A percentile compares a stretch with the other conserved stretches of the same genome.
phyloP scores from a whole-genome alignment of 352 stramenopile species.

The Phytopythium sindhum region DNA sequence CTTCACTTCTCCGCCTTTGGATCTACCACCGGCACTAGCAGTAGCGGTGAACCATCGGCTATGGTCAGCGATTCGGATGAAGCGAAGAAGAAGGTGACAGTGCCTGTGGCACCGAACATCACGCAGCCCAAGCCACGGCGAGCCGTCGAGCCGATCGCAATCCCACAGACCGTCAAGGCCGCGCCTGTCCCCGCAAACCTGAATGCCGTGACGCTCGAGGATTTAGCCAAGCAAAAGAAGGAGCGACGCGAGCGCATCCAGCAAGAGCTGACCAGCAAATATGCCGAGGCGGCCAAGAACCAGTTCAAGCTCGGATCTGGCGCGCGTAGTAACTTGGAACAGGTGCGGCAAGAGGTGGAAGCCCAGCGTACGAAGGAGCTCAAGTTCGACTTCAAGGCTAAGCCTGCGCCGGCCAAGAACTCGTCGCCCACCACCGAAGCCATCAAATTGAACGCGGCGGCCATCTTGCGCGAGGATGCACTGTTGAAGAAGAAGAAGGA shows the following conservation, averaged over 20 bases:
- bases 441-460: slow-evolving; percentile 87
- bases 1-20: slow-evolving; percentile 69
- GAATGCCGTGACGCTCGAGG: slow-evolving; percentile 39
- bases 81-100: slow-evolving; percentile 43
- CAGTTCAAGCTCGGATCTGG: slow-evolving; percentile 81
- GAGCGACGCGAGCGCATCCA: slow-evolving; percentile 55
- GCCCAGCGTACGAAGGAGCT: slow-evolving; percentile 49
- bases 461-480: slow-evolving; percentile 90
- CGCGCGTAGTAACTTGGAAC: slow-evolving; percentile 69
- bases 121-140: slow-evolving; percentile 75
- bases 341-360: slow-evolving; percentile 64
- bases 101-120: slow-evolving; percentile 81
- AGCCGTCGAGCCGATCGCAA: slow-evolving; percentile 71
- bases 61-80: neutral
- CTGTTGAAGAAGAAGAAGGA: slow-evolving; percentile 91
- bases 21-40: slow-evolving; percentile 11
- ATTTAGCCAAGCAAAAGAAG: slow-evolving; percentile 56
- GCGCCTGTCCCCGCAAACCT: slow-evolving; percentile 63
- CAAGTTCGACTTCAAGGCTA: slow-evolving; percentile 77
- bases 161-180: slow-evolving; percentile 73
- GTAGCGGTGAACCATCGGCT: neutral
- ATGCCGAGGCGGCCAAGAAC: slow-evolving; percentile 52
- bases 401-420: slow-evolving; percentile 43
- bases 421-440: slow-evolving; percentile 15
- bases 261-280: slow-evolving; percentile 67